A percentile compares a stretch with the other conserved stretches of the same genome.
Evolutionary conservation across 495 filamentous ascomycete genomes (phyloP).

Genomic region (Penicillium parvum): DNA sequence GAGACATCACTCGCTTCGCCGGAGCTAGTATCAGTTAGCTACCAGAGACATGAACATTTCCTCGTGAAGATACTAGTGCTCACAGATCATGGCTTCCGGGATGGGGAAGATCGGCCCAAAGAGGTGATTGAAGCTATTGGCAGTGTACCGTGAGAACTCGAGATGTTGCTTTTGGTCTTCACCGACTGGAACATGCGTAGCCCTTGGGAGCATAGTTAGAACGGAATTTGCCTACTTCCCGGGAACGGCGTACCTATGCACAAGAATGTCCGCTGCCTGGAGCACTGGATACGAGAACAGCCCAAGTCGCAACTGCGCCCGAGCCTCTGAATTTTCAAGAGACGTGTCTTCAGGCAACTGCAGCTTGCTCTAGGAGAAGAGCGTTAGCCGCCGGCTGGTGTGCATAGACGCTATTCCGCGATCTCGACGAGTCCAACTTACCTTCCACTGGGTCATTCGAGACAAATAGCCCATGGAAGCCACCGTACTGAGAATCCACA

Average conservation of each 20-base stretch:
- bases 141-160: constrained; percentile 83
- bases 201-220: constrained; percentile 37
- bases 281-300: constrained; percentile 95
- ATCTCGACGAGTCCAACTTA: constrained; percentile 26
- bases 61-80: neutral
- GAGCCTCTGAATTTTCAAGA: constrained; percentile 48
- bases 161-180: constrained; percentile 92
- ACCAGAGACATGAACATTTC: neutral
- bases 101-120: constrained; percentile 59
- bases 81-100: constrained; percentile 76
- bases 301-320: constrained; percentile 70
- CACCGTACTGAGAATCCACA: constrained; percentile 92
- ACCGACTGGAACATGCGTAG: constrained; percentile 94
- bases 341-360: constrained; percentile 50
- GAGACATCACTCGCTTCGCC: constrained; percentile 82
- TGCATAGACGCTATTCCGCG: neutral
- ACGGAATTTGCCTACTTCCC: constrained; percentile 4
- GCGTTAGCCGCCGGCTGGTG: constrained; percentile 2
- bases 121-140: constrained; percentile 74
- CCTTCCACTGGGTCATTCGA: constrained; percentile 99
- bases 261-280: constrained; percentile 89
- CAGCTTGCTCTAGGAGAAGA: constrained; percentile 60
- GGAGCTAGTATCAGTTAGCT: constrained; percentile 48
- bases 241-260: constrained; percentile 58
- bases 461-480: constrained; percentile 85